Percentiles rank a stretch among this genome's conserved stretches.
These are phyloP conservation scores for Talaromyces marneffei DNA, from an alignment of 2,329 filamentous ascomycete genomes.

Conservation along the genomic window DNA sequence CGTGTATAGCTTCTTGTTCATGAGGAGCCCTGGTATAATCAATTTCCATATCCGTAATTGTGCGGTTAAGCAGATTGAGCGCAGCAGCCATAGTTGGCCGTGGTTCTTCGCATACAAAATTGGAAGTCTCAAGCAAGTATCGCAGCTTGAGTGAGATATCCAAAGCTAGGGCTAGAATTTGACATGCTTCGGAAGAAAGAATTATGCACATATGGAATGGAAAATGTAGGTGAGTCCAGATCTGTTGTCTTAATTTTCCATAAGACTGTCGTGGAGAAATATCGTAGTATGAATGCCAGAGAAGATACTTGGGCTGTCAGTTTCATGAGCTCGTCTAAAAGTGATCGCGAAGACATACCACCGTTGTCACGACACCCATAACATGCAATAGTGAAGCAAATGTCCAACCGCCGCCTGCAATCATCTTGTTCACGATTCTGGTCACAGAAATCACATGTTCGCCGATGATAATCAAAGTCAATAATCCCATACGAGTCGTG, in stretches of 20 bases:
- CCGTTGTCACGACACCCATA: slow-evolving; percentile 33
- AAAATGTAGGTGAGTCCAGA: slow-evolving; percentile 50
- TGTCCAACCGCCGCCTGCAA: slow-evolving; percentile 35
- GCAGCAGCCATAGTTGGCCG: slow-evolving; percentile 24
- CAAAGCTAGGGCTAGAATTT: slow-evolving; percentile 48
- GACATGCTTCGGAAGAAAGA: slow-evolving; percentile 59
- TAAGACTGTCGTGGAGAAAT: slow-evolving; percentile 48
- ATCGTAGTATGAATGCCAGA: slow-evolving; percentile 60
- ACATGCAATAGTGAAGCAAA: slow-evolving; percentile 37
- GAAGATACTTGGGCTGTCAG: slow-evolving; percentile 40
- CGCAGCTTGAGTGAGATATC: slow-evolving; percentile 38
- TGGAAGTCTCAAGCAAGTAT: slow-evolving; percentile 36
- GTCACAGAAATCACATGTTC: slow-evolving; percentile 60
- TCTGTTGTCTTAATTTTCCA: slow-evolving; percentile 53
- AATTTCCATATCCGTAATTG: slow-evolving; percentile 38
- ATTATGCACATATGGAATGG: slow-evolving; percentile 60
- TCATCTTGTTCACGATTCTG: slow-evolving; percentile 49
- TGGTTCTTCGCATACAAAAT: slow-evolving; percentile 36
- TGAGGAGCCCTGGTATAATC: slow-evolving; percentile 29
- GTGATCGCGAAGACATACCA: slow-evolving; percentile 21
- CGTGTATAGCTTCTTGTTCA: slow-evolving; percentile 29
- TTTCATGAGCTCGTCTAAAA: background rate
- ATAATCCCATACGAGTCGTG: slow-evolving; percentile 57
- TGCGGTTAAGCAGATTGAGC: slow-evolving; percentile 31
- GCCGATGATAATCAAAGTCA: slow-evolving; percentile 62